phyloP scores from a whole-genome alignment of 768 basidiomycete species.

The Tremella mesenterica region DNA sequence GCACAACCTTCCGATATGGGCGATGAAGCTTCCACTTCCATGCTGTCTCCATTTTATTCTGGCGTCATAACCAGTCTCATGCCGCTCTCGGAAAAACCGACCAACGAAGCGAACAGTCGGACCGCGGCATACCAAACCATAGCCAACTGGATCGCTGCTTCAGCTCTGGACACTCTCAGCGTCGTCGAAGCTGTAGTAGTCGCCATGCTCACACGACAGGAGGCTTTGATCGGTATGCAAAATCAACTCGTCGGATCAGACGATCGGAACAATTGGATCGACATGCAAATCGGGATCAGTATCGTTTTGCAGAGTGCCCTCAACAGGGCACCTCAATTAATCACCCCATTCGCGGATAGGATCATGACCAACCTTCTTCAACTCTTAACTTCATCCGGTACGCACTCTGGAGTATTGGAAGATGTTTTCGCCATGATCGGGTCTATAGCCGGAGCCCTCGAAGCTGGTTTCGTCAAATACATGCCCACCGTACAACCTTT shows the following conservation, averaged over 20 bases:
- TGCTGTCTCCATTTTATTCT: slow-evolving; percentile 81
- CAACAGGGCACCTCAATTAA: slow-evolving; percentile 70
- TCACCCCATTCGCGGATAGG: slow-evolving; percentile 80
- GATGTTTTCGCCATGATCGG: slow-evolving; percentile 94
- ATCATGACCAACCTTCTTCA: slow-evolving; percentile 87
- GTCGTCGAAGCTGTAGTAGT: slow-evolving; percentile 75
- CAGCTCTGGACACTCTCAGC: slow-evolving; percentile 65
- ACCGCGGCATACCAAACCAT: slow-evolving; percentile 96
- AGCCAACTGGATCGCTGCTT: slow-evolving; percentile 71
- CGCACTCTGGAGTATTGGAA: slow-evolving; percentile 88
- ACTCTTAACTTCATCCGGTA: slow-evolving; percentile 76
- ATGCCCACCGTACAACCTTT: slow-evolving; percentile 44
- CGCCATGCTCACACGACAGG: slow-evolving; percentile 79
- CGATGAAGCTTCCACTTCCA: slow-evolving; percentile 54
- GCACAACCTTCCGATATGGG: slow-evolving; percentile 60
- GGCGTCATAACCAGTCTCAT: slow-evolving; percentile 76
- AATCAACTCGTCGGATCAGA: slow-evolving; percentile 90
- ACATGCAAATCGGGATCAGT: slow-evolving; percentile 90
- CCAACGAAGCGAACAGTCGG: slow-evolving; percentile 84
- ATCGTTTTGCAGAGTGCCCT: slow-evolving; percentile 60
- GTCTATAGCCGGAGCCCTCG: slow-evolving; percentile 51
- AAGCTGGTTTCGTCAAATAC: slow-evolving; percentile 30
- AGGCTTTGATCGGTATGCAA: slow-evolving; percentile 72
- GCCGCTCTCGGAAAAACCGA: slow-evolving; percentile 73
- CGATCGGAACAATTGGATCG: slow-evolving; percentile 98